These are phyloP conservation scores for Saccharomyces pastorianus DNA, from an alignment of 1,139 yeast genomes.

Conservation along the genomic window DNA sequence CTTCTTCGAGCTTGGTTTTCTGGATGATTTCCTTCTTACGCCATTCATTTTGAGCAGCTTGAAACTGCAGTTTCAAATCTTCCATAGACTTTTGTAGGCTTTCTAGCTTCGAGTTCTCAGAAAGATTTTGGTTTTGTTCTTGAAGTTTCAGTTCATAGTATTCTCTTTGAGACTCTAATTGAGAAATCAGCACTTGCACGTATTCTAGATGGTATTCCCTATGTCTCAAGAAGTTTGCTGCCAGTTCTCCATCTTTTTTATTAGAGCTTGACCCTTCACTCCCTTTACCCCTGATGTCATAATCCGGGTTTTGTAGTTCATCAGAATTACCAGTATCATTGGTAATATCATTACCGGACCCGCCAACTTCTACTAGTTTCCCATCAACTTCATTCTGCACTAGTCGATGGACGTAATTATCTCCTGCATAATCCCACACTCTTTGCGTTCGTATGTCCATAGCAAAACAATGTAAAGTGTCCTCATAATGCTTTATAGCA, in stretches of 20 bases:
- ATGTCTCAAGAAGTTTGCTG: conserved; percentile 36
- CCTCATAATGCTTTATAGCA: conserved; percentile 72
- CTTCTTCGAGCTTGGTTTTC: conserved; percentile 36
- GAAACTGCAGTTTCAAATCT: conserved; percentile 4
- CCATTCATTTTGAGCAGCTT: conserved; percentile 7
- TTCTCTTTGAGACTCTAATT: conserved; percentile 78
- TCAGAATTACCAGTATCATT: neutral
- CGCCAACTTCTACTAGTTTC: conserved; percentile 58
- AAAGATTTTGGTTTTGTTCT: conserved; percentile 25
- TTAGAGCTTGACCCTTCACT: conserved; percentile 9
- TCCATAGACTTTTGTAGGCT: conserved; percentile 21
- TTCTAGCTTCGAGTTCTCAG: conserved; percentile 29
- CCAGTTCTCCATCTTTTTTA: conserved; percentile 16
- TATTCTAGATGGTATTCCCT: conserved; percentile 65
- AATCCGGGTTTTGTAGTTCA: neutral
- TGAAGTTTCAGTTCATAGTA: conserved; percentile 60
- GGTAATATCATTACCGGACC: conserved; percentile 8
- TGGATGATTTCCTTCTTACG: conserved; percentile 9
- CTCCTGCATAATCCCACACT: conserved; percentile 95
- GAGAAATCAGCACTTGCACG: conserved; percentile 69
- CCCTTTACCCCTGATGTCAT: conserved; percentile 3
- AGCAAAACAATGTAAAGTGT: conserved; percentile 81
- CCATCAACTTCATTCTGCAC: conserved; percentile 83
- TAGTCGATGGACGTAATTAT: conserved; percentile 80
- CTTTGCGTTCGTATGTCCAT: conserved; percentile 82